Conservation (phyloP, 768 basidiomycete species). For the Xerocomellus chrysenteron region DNA sequence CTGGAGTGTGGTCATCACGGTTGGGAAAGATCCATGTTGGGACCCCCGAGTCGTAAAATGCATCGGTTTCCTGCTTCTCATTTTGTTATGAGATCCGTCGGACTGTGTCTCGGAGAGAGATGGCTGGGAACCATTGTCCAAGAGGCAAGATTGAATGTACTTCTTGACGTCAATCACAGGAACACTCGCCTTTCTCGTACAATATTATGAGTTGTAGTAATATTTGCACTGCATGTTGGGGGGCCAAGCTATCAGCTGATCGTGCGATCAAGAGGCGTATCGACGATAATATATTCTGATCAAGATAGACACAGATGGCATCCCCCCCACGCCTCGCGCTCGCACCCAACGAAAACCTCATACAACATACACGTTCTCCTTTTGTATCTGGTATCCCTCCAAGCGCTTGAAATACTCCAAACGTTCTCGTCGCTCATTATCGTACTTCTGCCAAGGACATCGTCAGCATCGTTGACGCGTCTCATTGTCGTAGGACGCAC, state of each 20-base stretch:
- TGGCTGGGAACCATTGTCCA: no score
- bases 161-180: no score
- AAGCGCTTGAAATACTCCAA: constrained; percentile 54
- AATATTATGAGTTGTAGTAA: no score
- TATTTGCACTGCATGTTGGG: no score
- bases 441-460: constrained; percentile 34
- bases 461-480: not conserved
- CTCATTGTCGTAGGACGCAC: constrained; percentile 9
- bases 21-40: no score
- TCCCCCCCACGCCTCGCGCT: constrained; percentile 1
- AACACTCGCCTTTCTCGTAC: no score
- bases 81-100: no score
- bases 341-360: constrained; percentile 29
- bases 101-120: no score
- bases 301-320: constrained; percentile 18
- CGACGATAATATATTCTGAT: constrained; percentile 1
- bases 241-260: not conserved
- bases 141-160: no score
- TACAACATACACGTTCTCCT: constrained; percentile 59
- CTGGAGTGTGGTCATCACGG: no score
- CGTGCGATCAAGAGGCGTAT: not conserved
- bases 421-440: constrained; percentile 48
- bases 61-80: no score
- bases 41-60: no score
- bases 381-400: constrained; percentile 52